Conservation (phyloP, 2,329 filamentous ascomycete species). For the Macroventuria anomochaeta region DNA sequence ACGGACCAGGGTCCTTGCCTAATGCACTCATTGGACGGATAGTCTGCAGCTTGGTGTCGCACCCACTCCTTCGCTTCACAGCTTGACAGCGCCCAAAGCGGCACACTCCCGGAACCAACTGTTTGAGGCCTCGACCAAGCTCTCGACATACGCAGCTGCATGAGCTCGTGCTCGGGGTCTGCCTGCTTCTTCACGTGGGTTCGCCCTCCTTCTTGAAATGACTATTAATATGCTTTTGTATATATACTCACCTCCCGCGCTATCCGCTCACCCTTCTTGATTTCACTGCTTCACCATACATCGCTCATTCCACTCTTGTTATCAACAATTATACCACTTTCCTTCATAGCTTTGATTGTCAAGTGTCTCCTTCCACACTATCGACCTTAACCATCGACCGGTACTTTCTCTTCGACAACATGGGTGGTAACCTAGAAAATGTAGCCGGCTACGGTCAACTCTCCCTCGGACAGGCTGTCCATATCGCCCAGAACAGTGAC, state of each 20-base stretch:
- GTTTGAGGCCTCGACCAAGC: slow-evolving; percentile 49
- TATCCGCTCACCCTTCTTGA: slow-evolving; percentile 21
- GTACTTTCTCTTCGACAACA: slow-evolving; percentile 43
- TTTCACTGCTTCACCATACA: slow-evolving; percentile 16
- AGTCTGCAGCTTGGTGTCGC: slow-evolving; percentile 43
- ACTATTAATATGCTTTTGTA: slow-evolving; percentile 39
- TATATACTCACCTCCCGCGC: slow-evolving; percentile 38
- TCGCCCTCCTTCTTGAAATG: slow-evolving; percentile 37
- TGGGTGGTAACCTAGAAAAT: slow-evolving; percentile 52
- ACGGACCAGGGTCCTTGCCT: slow-evolving; percentile 35
- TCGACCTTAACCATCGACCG: slow-evolving; percentile 13
- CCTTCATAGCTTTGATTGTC: not conserved
- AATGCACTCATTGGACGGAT: slow-evolving; percentile 38
- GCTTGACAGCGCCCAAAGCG: slow-evolving; percentile 49
- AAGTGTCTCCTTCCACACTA: slow-evolving; percentile 1
- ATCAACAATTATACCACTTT: slow-evolving; percentile 6
- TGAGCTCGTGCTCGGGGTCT: slow-evolving; percentile 43
- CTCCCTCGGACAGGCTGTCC: slow-evolving; percentile 71
- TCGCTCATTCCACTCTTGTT: slow-evolving; percentile 18
- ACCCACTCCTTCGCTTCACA: slow-evolving; percentile 47
- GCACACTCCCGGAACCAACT: slow-evolving; percentile 48
- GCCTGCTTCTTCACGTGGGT: slow-evolving; percentile 47
- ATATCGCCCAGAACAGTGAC: slow-evolving; percentile 76
- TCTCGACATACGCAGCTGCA: slow-evolving; percentile 45
- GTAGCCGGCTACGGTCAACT: slow-evolving; percentile 51